Percentiles rank a stretch among this genome's conserved stretches.
Conservation (phyloP, 768 basidiomycete genomes). For the Mycena crocata region DNA sequence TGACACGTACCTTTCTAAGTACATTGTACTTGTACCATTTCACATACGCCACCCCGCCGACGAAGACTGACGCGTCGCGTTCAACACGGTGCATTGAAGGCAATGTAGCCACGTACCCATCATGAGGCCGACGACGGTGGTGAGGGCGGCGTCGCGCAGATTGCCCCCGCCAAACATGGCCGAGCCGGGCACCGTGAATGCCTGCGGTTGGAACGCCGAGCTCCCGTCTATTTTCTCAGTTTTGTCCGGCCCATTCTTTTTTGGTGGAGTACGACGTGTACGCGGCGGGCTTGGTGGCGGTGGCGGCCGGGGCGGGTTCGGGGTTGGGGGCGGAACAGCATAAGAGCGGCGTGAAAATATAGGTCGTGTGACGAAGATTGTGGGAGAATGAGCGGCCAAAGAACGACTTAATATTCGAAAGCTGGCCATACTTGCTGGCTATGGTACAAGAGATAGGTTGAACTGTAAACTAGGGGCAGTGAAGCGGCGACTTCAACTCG, state of each 20-base stretch:
- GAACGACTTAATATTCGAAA: no score
- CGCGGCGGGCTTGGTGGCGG: conserved; percentile 12
- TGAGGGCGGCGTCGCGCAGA: conserved; percentile 62
- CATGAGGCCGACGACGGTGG: conserved; percentile 69
- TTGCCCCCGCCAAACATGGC: conserved; percentile 28
- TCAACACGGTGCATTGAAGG: conserved; percentile 7
- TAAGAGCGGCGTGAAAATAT: conserved; percentile 1
- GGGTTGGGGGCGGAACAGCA: no score
- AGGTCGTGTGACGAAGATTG: no score
- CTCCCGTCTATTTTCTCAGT: conserved; percentile 31
- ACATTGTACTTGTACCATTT: conserved; percentile 88
- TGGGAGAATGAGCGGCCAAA: no score
- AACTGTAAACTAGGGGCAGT: no score
- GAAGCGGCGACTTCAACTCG: no score
- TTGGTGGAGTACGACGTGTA: no score
- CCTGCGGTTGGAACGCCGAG: conserved; percentile 23
- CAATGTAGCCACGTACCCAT: conserved; percentile 56
- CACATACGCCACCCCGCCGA: conserved; percentile 79
- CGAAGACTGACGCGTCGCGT: conserved; percentile 59
- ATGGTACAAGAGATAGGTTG: no score
- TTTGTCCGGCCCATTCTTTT: no score
- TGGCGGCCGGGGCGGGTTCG: no score
- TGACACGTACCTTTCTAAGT: conserved; percentile 72
- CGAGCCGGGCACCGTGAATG: conserved; percentile 30
- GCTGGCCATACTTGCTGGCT: no score